Base-by-base conservation (phyloP, 768 basidiomycete genomes). In the Astraeus odoratus region DNA sequence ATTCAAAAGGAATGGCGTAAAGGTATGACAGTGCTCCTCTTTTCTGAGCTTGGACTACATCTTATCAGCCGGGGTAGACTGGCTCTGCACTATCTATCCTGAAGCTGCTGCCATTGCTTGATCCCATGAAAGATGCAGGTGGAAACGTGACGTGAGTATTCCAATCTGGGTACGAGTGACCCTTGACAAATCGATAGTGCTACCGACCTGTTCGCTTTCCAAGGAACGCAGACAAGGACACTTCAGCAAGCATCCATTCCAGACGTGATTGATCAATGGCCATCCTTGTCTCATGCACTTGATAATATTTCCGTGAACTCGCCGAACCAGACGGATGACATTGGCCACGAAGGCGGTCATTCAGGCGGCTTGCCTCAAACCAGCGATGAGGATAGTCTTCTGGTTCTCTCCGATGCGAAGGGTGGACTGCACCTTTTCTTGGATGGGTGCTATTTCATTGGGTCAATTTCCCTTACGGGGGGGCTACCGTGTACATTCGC, bases 181-280 rank as follows among this genome's bases (percentile, higher is more conserved):
- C 39, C 46, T 34, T 50, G 45, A 60, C 59, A 27, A 57, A 35
- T 19, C 26, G 44, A 47, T 61, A 90, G 88, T 46, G 81, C 83
- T 7, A 81, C 81, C 44, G 83, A 89, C 65, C 65, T 90, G 31
- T 91, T 91, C 60, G 82, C 85, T 31, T 88, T 89, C 57, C 83
- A 87, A 65, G 80, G 79, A 30, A 76, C 78, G 8, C 77, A 80
- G 44, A 77, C 75, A 12, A 75, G 72, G 36, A 50, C 69, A 25
- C 59, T 59, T 22, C 62, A 65, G 34, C 73, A 72, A 53, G 61
- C 69, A 19, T 61, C 67, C 5, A 59, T 76, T 16, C 86, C 86
- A n/a, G 64, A 71, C 35, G 63, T 78, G 30, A 83, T 91, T 42
- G 69, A 70, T 18, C 58, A 67, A 24, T 90, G 89, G 86, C 86